These are phyloP conservation scores for Hypericum perforatum DNA, from an alignment of 345 rosid species.

Conservation along the genomic window DNA sequence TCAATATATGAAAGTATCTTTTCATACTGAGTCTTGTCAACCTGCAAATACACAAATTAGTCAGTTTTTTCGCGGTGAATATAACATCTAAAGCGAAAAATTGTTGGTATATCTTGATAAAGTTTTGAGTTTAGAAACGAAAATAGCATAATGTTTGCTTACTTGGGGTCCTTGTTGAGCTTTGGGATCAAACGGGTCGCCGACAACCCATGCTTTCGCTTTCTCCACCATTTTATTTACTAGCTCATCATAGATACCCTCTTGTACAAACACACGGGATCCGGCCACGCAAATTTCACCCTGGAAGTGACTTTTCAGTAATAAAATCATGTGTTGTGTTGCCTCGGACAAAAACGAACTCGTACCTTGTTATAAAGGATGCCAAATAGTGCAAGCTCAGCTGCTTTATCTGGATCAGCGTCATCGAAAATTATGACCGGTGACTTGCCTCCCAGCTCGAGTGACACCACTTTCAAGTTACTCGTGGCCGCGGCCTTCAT, in stretches of 20 bases:
- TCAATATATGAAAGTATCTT: conserved; percentile 56
- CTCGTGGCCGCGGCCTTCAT: conserved; percentile 72
- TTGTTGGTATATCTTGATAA: too few relatives aligned
- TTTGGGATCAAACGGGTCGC: conserved; percentile 60
- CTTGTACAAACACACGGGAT: conserved; percentile 79
- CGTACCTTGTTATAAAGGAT: conserved; percentile 45
- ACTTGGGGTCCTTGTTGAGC: conserved; percentile 71
- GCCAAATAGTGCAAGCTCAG: conserved; percentile 47
- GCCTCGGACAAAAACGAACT: neutral
- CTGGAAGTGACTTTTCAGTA: conserved; percentile 14
- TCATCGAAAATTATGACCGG: conserved; percentile 73
- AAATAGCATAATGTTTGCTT: too few relatives aligned
- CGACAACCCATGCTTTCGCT: conserved; percentile 45
- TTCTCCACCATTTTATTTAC: conserved; percentile 43
- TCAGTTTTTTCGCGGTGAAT: too few relatives aligned
- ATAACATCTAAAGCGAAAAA: too few relatives aligned
- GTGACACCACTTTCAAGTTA: conserved; percentile 60
- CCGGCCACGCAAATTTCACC: conserved; percentile 75
- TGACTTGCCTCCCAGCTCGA: conserved; percentile 83
- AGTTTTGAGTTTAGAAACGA: too few relatives aligned
- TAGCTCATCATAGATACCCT: conserved; percentile 55
- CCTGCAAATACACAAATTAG: conserved; percentile 20
- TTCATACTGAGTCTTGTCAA: conserved; percentile 45
- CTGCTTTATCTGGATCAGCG: conserved; percentile 55
- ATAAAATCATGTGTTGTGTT: too few relatives aligned